Percentiles rank a stretch among this genome's conserved stretches.
Evolutionary conservation across 2,329 filamentous ascomycete genomes (phyloP).

Genomic region (Microsporum canis): DNA sequence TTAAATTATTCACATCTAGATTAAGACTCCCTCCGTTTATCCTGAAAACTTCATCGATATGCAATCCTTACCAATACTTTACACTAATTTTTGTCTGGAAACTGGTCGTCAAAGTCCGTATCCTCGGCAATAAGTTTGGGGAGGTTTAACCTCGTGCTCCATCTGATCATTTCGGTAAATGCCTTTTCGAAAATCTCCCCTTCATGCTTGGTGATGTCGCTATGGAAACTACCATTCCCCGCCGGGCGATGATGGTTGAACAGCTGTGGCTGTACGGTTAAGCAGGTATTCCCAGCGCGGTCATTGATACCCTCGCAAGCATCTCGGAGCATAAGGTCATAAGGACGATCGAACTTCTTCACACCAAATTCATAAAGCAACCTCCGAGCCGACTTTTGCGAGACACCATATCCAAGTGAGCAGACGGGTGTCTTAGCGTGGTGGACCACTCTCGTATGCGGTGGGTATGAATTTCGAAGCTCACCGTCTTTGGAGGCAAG

Average conservation of each 20-base stretch:
- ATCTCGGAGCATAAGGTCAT: constrained; percentile 24
- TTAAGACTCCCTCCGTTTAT: not conserved
- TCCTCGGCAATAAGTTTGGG: not conserved
- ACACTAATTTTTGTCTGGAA: not conserved
- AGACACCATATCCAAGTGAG: constrained; percentile 38
- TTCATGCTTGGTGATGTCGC: constrained; percentile 13
- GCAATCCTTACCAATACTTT: not conserved
- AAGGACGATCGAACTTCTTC: constrained; percentile 29
- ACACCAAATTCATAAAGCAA: constrained; percentile 37
- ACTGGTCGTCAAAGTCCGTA: not conserved
- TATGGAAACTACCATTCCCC: constrained; percentile 9
- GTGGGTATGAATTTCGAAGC: constrained; percentile 21
- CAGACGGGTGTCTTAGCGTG: constrained; percentile 32
- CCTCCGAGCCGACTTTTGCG: constrained; percentile 34
- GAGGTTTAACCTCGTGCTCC: constrained; percentile 6
- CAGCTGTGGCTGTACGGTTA: constrained; percentile 16
- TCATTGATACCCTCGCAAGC: constrained; percentile 22
- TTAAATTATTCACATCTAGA: not conserved
- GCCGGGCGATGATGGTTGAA: constrained; percentile 15
- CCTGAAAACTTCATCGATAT: not conserved
- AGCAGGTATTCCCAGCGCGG: constrained; percentile 13
- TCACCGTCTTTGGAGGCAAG: not conserved
- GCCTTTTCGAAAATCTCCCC: constrained; percentile 9
- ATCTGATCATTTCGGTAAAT: constrained; percentile 12
- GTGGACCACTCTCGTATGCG: constrained; percentile 38